These are phyloP conservation scores for Teunomyces pallodes DNA, from an alignment of 805 yeast species.

Conservation along the genomic window DNA sequence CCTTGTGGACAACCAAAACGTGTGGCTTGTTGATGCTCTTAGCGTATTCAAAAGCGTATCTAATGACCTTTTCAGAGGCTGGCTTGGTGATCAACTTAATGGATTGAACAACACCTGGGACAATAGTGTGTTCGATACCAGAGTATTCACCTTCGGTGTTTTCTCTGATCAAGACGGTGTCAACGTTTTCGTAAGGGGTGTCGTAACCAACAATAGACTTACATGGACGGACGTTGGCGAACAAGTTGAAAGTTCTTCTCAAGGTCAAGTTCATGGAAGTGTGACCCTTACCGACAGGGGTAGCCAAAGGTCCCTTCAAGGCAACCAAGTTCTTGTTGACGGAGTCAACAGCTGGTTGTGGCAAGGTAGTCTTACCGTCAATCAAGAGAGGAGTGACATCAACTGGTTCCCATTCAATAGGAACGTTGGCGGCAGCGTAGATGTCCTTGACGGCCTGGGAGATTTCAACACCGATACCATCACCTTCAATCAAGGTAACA, in stretches of 20 bases:
- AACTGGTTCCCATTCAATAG: slow-evolving; percentile 95
- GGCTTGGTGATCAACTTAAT: slow-evolving; percentile 95
- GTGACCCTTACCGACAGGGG: slow-evolving; percentile 99
- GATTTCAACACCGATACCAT: slow-evolving; percentile 96
- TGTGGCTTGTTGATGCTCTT: slow-evolving; percentile 81
- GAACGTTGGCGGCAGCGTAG: slow-evolving; percentile 91
- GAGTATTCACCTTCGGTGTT: slow-evolving; percentile 99
- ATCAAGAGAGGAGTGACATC: slow-evolving; percentile 92
- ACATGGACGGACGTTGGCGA: slow-evolving; percentile 97
- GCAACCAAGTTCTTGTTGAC: slow-evolving; percentile 93
- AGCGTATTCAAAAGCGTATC: slow-evolving; percentile 97
- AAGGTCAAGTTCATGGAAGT: slow-evolving; percentile 94
- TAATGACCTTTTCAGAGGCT: slow-evolving; percentile 94
- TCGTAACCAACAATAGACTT: slow-evolving; percentile 89
- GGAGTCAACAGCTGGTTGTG: slow-evolving; percentile 86
- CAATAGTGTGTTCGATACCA: slow-evolving; percentile 97
- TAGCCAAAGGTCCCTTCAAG: slow-evolving; percentile 96
- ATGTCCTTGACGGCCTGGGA: slow-evolving; percentile 91
- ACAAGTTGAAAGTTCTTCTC: slow-evolving; percentile 93
- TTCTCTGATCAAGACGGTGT: slow-evolving; percentile 95
- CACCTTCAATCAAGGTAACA: slow-evolving; percentile 97
- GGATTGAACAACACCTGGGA: slow-evolving; percentile 98
- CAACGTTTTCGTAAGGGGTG: slow-evolving; percentile 86
- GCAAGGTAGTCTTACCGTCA: slow-evolving; percentile 91
- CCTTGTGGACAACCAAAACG: slow-evolving; percentile 95